Evolutionary conservation across 371 early-diverging fungal genomes (phyloP), one percentile per base, ranked within the genome.

Genomic region (Cokeromyces recurvatus): DNA sequence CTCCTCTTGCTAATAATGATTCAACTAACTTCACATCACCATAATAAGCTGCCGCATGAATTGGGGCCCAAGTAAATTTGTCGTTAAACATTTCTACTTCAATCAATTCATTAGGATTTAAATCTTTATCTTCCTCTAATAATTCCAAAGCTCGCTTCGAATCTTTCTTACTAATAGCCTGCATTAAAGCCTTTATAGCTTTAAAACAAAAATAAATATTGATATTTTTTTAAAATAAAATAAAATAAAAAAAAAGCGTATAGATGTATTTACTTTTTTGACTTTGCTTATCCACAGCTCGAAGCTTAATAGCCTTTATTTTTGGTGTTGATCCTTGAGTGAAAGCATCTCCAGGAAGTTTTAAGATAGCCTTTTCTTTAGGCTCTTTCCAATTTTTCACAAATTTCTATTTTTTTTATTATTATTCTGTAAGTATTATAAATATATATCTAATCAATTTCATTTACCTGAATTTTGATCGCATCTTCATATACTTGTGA

Each of bases 31-130:
- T 78, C n/a, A 68, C 56, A 32, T 82, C 68, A 3, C 94, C 95
- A 60, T 81, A 82, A 59, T 86, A 94, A 4, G 85, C 74, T 0
- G 94, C 94, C 1, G 91, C 89, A 49, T 95, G 95, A 16, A 96
- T 57, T n/a, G 89, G 86, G 0, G 79, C 71, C 95, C 95, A 96
- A 2, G 82, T 89, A 43, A 88, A 90, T 4, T 64, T 63, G 31
- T 79, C 78, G 31, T 80, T 81, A 62, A 85, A 85, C 59, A 77
- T 64, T 22, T 80, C 82, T 1, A 76, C 73, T 16, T 59, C 61
- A 12, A 77, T 71, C 2, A 81, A 58, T 15, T 76, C 71, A 53
- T 84, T 80, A 12, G 78, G 70, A 39, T 79, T 66, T 4, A 86
- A 44, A 14, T 67, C 16, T 8, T 51, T 40, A 16, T 65, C 57